These are phyloP conservation scores for Larix kaempferi DNA, from an alignment of 75 land plant genomes.

Conservation along the genomic window DNA sequence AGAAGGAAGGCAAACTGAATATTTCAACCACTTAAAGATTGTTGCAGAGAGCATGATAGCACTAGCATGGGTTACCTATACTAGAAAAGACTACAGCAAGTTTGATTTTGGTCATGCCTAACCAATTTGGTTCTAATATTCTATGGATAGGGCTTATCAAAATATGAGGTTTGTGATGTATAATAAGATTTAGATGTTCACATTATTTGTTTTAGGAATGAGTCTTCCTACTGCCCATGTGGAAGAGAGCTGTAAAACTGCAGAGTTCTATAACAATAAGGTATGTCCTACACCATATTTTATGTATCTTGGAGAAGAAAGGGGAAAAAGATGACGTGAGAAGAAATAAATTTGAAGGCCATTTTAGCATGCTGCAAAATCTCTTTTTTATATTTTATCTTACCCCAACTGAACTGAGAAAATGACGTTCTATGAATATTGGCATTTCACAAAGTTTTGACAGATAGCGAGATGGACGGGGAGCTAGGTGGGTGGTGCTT, in stretches of 20 bases:
- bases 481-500: too few species aligned
- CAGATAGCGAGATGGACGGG: too few species aligned
- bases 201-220: conserved; percentile 52
- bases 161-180: background rate
- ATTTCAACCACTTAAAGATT: conserved; percentile 78
- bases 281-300: conserved; percentile 30
- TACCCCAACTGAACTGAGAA: too few species aligned
- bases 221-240: conserved; percentile 92
- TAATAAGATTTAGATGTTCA: conserved; percentile 2
- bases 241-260: conserved; percentile 98
- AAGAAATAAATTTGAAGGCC: too few species aligned
- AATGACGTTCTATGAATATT: too few species aligned
- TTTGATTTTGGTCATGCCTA: background rate
- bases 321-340: too few species aligned
- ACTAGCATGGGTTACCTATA: conserved; percentile 84
- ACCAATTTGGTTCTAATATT: conserved; percentile 1
- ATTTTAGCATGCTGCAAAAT: too few species aligned
- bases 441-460: too few species aligned
- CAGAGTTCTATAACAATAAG: conserved; percentile 98
- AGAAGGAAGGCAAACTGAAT: conserved; percentile 82
- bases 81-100: conserved; percentile 87
- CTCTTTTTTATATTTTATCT: too few species aligned
- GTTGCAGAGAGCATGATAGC: conserved; percentile 84
- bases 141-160: background rate
- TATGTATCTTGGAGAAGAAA: too few species aligned